Percentiles rank a stretch among this genome's conserved stretches.
These are phyloP conservation scores for Nigrospora sphaerica DNA, from an alignment of 2,329 filamentous ascomycete genomes.

Conservation along the genomic window DNA sequence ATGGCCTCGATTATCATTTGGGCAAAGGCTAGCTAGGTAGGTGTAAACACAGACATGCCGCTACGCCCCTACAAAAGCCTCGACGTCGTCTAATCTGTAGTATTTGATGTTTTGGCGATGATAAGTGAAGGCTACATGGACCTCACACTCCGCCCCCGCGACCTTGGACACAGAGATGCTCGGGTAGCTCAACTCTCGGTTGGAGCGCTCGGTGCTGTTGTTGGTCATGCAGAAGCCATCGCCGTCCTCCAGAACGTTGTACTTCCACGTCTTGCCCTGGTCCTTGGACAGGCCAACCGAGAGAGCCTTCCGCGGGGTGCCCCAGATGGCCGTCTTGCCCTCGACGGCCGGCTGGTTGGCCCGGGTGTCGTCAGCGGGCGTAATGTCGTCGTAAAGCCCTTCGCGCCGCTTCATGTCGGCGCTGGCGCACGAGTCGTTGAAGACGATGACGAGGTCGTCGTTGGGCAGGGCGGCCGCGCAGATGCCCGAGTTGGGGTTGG, in stretches of 20 bases:
- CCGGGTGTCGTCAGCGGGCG: constrained; percentile 28
- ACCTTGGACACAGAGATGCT: constrained; percentile 26
- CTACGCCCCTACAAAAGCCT: constrained; percentile 12
- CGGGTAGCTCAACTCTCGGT: constrained; percentile 35
- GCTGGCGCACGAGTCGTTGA: constrained; percentile 29
- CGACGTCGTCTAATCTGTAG: constrained; percentile 19
- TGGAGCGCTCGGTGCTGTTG: constrained; percentile 30
- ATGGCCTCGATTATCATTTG: too few species aligned
- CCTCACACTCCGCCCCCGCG: constrained; percentile 5
- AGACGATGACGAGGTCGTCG: constrained; percentile 28
- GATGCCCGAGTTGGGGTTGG: constrained; percentile 37
- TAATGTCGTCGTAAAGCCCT: constrained; percentile 37
- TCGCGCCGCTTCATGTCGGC: constrained; percentile 24
- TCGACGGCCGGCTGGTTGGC: constrained; percentile 26
- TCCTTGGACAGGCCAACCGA: constrained; percentile 27
- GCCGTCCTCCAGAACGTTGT: constrained; percentile 31
- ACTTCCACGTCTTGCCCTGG: constrained; percentile 27
- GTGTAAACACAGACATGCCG: too few species aligned
- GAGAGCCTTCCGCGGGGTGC: constrained; percentile 27
- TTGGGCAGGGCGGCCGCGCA: constrained; percentile 28
- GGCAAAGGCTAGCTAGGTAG: too few species aligned
- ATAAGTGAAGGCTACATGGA: constrained; percentile 33
- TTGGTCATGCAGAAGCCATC: constrained; percentile 39
- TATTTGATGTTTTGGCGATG: constrained; percentile 35
- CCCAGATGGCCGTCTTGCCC: constrained; percentile 34